Base-by-base conservation (phyloP, 768 basidiomycete genomes). In the Fomitopsis serialis region DNA sequence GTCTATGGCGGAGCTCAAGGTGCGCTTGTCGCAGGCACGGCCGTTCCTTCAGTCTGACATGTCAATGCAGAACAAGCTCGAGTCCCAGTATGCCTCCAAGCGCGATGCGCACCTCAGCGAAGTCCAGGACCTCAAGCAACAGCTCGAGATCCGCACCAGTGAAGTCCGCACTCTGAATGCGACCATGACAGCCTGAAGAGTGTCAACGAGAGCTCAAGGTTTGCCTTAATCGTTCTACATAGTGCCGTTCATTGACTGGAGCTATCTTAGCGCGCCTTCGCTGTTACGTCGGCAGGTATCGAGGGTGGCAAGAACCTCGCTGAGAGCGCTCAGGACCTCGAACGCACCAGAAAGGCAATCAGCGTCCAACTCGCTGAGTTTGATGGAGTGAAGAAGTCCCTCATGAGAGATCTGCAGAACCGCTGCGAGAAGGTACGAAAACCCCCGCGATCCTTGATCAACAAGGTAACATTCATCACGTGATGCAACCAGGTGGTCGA, bases 341-440 rank as follows among this genome's bases (percentile, higher is more conserved):
- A 99, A 72, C 82, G 96, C 53, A 93, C 92, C 43, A 84, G 97
- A 60, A 98, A 97, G 72, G 91, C 92, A 12, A 94, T 97, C 72
- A 96, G 93, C 58, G 89, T 94, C n/a, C 96, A 98, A 66, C 84
- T 96, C 54, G 92, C 95, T 55, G 97, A 99, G 67, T 99, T 99
- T 69, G 97, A 99, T 67, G 89, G 91, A 19, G 94, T 97, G 61
- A 98, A 98, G 81, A 96, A 97, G 76, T 96, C 91, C 45, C 81
- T 99, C 57, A 97, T 99, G 91, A 87, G 93, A 35, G 97, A 99
- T 76, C 73, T 99, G 62, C 96, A 98, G 75, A 98, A 99, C 70
- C 94, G 97, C 25, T 99, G 97, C 69, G 97, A 99, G 78, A 98
- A 98, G 86, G 95, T 92, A 32, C 24, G 51, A 32, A 32, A 50